These are phyloP conservation scores for Plantago elongata DNA, from an alignment of 257 asterid species.

Conservation along the genomic window DNA sequence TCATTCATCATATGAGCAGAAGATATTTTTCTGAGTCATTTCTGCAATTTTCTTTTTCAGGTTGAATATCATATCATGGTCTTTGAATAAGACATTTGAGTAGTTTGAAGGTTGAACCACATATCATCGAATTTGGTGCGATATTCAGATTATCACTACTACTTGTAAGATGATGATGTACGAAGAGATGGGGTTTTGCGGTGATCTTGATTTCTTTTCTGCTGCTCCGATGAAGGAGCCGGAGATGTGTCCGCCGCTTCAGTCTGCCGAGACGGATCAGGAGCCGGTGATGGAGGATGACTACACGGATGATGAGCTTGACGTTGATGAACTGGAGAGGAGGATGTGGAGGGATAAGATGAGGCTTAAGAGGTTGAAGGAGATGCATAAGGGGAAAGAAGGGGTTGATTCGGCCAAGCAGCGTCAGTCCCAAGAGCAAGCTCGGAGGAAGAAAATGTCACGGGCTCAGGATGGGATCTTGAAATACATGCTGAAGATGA, in stretches of 20 bases:
- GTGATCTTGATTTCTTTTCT: constrained; percentile 51
- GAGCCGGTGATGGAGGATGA: constrained; percentile 46
- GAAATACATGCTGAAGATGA: constrained; percentile 62
- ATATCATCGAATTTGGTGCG: neutral
- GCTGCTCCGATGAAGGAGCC: constrained; percentile 37
- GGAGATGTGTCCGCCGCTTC: constrained; percentile 22
- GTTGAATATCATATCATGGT: neutral
- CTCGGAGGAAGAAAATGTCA: constrained; percentile 62
- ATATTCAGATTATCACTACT: neutral
- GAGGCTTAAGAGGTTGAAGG: constrained; percentile 46
- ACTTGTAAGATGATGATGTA: constrained; percentile 40
- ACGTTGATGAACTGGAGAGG: constrained; percentile 58
- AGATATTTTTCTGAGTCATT: neutral
- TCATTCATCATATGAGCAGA: neutral
- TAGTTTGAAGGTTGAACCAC: constrained; percentile 5
- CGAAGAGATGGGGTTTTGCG: constrained; percentile 47
- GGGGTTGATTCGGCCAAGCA: constrained; percentile 43
- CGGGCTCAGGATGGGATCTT: constrained; percentile 62
- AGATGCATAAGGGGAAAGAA: constrained; percentile 39
- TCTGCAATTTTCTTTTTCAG: neutral
- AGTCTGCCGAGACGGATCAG: constrained; percentile 26
- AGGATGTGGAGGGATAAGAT: constrained; percentile 60
- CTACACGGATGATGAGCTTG: constrained; percentile 53
- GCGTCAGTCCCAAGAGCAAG: constrained; percentile 59
- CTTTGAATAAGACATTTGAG: constrained; percentile 17